A percentile compares a stretch with the other conserved stretches of the same genome.
These are phyloP conservation scores for Viscum album DNA, from an alignment of 177 flowering plant genomes.

Conservation along the genomic window DNA sequence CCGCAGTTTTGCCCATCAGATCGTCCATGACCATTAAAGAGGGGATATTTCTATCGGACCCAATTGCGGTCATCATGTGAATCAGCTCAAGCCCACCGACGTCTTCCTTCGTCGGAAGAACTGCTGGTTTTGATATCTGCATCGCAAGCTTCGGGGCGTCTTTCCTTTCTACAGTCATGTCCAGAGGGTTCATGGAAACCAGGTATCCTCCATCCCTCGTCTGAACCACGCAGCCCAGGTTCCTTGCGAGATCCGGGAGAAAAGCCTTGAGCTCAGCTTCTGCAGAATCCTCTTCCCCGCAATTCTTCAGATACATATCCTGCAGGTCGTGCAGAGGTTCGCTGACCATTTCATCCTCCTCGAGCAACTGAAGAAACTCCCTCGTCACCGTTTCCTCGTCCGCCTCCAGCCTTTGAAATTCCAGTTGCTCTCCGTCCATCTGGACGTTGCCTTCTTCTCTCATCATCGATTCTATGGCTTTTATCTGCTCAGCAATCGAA, in stretches of 20 bases:
- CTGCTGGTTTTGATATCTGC: constrained; percentile 68
- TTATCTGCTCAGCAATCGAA: constrained; percentile 77
- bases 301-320: constrained; percentile 15
- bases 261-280: constrained; percentile 32
- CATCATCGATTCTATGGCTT: constrained; percentile 79
- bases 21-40: constrained; percentile 66
- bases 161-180: constrained; percentile 37
- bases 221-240: constrained; percentile 72
- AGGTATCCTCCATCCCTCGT: constrained; percentile 83
- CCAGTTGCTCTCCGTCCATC: constrained; percentile 41
- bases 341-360: constrained; percentile 33
- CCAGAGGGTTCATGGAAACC: constrained; percentile 62
- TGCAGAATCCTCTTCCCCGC: constrained; percentile 22
- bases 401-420: constrained; percentile 53
- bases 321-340: constrained; percentile 21
- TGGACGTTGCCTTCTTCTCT: constrained; percentile 29
- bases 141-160: constrained; percentile 80
- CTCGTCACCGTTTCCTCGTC: constrained; percentile 78
- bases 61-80: constrained; percentile 56
- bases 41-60: constrained; percentile 37
- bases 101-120: constrained; percentile 32
- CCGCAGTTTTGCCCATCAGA: constrained; percentile 70
- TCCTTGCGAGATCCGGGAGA: constrained; percentile 73
- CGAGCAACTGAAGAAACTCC: constrained; percentile 87
- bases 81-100: constrained; percentile 54